Conservation (phyloP, 495 filamentous ascomycete species). For the Pyrenopolyporus hunteri region DNA sequence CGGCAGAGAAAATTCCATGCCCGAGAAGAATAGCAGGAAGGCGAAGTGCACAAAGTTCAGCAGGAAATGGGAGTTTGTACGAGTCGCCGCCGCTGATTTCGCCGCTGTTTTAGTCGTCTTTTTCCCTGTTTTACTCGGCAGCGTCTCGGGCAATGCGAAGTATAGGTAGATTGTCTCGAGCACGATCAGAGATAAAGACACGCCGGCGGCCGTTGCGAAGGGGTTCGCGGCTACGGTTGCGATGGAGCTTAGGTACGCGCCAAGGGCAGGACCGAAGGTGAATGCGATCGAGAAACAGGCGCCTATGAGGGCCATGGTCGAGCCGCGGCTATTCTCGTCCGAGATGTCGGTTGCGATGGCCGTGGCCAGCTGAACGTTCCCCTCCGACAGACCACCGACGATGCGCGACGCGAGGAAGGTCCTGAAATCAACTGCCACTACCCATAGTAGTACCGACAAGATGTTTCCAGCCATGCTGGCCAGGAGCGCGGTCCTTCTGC, state of each 20-base stretch:
- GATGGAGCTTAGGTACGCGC: slow-evolving; percentile 78
- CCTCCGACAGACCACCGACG: slow-evolving; percentile 92
- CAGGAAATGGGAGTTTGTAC: slow-evolving; percentile 82
- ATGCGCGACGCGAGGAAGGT: slow-evolving; percentile 92
- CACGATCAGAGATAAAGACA: slow-evolving; percentile 81
- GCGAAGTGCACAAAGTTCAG: slow-evolving; percentile 86
- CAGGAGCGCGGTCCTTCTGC: slow-evolving; percentile 85
- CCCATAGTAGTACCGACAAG: slow-evolving; percentile 90
- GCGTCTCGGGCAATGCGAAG: slow-evolving; percentile 84
- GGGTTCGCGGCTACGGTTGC: slow-evolving; percentile 83
- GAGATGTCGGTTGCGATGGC: slow-evolving; percentile 97
- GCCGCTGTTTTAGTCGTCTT: slow-evolving; percentile 28
- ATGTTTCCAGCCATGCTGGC: slow-evolving; percentile 96
- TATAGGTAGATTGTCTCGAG: slow-evolving; percentile 91
- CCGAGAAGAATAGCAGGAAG: slow-evolving; percentile 96
- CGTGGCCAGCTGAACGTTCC: slow-evolving; percentile 94
- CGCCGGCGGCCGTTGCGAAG: slow-evolving; percentile 86
- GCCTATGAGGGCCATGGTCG: slow-evolving; percentile 94
- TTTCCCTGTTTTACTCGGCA: slow-evolving; percentile 60
- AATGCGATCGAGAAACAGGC: slow-evolving; percentile 98
- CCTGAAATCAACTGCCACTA: slow-evolving; percentile 88
- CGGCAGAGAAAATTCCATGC: slow-evolving; percentile 93
- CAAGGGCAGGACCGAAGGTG: slow-evolving; percentile 91
- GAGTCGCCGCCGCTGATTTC: slow-evolving; percentile 38
- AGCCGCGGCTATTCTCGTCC: slow-evolving; percentile 76